A percentile compares a stretch with the other conserved stretches of the same genome.
Evolutionary conservation across 495 filamentous ascomycete species (phyloP).

Genomic region (Lophiostoma macrostomum): DNA sequence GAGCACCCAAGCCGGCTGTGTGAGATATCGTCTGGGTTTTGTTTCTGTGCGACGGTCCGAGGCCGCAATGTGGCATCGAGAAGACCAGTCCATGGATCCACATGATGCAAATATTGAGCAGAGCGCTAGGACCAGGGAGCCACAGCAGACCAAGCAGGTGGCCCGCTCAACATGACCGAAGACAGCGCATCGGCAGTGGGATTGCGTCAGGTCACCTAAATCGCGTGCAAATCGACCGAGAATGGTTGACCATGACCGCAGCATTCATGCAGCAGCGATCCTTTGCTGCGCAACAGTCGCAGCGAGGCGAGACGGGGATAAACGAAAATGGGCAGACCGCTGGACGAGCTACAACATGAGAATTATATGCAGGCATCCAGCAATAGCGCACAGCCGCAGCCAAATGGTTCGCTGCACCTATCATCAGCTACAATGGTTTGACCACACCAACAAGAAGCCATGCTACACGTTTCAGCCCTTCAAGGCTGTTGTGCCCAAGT

Average conservation of each 20-base stretch:
- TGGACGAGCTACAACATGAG: slow-evolving; percentile 13
- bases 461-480: slow-evolving; percentile 30
- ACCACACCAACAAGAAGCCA: slow-evolving; percentile 9
- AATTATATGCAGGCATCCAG: slow-evolving; percentile 26
- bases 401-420: background rate
- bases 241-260: slow-evolving; percentile 22
- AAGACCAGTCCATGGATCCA: background rate
- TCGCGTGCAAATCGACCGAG: slow-evolving; percentile 9
- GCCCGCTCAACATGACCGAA: background rate
- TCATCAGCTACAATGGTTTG: slow-evolving; percentile 4
- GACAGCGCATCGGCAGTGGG: background rate
- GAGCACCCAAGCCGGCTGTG: background rate
- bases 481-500: slow-evolving; percentile 9
- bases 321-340: slow-evolving; percentile 4
- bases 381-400: background rate
- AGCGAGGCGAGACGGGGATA: slow-evolving; percentile 5
- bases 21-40: slow-evolving; percentile 6
- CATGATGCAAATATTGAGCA: slow-evolving; percentile 13
- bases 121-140: background rate
- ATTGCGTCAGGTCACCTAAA: slow-evolving; percentile 12
- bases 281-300: slow-evolving; percentile 10
- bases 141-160: background rate
- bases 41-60: slow-evolving; percentile 17
- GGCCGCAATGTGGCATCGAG: background rate
- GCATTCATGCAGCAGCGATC: slow-evolving; percentile 23